phyloP scores from a whole-genome alignment of 441 rosid species.

The Syzygium syzygioides region DNA sequence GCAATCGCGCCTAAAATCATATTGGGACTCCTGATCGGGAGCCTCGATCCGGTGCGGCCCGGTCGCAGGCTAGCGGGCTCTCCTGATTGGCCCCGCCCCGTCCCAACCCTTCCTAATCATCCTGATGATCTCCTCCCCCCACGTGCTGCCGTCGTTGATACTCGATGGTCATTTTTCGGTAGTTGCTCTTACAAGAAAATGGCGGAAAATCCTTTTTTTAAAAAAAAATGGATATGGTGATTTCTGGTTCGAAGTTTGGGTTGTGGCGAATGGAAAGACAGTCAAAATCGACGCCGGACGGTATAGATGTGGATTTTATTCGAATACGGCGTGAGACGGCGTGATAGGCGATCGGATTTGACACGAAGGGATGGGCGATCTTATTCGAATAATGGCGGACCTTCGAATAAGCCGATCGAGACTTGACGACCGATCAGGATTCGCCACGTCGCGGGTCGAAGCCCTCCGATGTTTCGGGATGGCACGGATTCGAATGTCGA shows the following conservation, averaged over 20 bases:
- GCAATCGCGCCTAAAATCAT: constrained; percentile 4
- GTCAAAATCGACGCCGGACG: rapidly evolving
- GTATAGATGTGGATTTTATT: background rate
- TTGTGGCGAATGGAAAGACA: background rate
- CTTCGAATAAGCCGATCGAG: rapidly evolving
- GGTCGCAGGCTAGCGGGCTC: background rate
- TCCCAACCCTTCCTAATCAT: background rate
- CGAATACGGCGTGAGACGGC: rapidly evolving
- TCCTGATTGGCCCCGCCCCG: background rate
- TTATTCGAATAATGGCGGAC: too few species aligned
- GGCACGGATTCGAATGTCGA: rapidly evolving
- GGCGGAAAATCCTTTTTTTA: rapidly evolving
- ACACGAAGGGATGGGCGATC: rapidly evolving
- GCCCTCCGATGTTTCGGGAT: background rate
- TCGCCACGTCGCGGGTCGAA: too few species aligned
- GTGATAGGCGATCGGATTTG: background rate
- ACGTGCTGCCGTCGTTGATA: background rate
- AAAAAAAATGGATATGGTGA: background rate
- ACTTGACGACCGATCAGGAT: rapidly evolving
- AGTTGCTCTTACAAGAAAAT: background rate
- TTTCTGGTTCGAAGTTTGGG: background rate
- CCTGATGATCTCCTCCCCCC: background rate
- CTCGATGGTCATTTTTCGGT: background rate
- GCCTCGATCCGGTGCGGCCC: background rate
- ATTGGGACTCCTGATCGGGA: background rate